A percentile compares a stretch with the other conserved stretches of the same genome.
Conservation (phyloP, 306 rosid species). For the Acacia confusa region DNA sequence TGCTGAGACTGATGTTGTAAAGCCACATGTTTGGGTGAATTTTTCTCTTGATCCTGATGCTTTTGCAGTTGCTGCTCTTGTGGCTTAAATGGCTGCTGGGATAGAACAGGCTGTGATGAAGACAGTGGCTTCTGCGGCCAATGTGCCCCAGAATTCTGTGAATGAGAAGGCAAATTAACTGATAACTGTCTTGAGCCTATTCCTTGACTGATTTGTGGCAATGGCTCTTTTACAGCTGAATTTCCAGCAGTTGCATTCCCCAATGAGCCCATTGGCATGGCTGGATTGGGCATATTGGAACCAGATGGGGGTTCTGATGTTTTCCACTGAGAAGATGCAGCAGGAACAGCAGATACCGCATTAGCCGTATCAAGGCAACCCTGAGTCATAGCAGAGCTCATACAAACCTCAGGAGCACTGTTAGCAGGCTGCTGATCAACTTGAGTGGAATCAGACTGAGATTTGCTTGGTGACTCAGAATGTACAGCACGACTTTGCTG, state of each 20-base stretch:
- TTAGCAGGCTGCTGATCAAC: conserved; percentile 64
- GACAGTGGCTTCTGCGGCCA: conserved; percentile 65
- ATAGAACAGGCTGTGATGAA: conserved; percentile 42
- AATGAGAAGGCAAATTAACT: conserved; percentile 62
- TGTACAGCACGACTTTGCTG: conserved; percentile 64
- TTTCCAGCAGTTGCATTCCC: conserved; percentile 59
- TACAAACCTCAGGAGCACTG: conserved; percentile 49
- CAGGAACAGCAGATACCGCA: conserved; percentile 49
- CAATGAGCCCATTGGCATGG: conserved; percentile 48
- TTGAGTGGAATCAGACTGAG: conserved; percentile 62
- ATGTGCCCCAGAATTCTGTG: conserved; percentile 69
- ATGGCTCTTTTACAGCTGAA: conserved; percentile 59
- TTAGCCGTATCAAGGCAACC: conserved; percentile 52
- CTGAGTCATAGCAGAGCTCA: conserved; percentile 51
- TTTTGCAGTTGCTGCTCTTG: conserved; percentile 48
- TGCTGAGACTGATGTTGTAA: conserved; percentile 67
- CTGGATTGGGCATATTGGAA: conserved; percentile 53
- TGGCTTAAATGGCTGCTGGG: conserved; percentile 61
- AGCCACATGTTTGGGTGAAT: conserved; percentile 52
- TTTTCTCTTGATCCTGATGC: conserved; percentile 47
- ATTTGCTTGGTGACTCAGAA: conserved; percentile 53
- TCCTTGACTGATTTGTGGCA: conserved; percentile 57
- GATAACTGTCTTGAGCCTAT: conserved; percentile 62
- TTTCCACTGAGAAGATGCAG: conserved; percentile 65
- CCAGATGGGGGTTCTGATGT: conserved; percentile 62